Conservation (phyloP, 345 rosid species). For the Populus tremula region DNA sequence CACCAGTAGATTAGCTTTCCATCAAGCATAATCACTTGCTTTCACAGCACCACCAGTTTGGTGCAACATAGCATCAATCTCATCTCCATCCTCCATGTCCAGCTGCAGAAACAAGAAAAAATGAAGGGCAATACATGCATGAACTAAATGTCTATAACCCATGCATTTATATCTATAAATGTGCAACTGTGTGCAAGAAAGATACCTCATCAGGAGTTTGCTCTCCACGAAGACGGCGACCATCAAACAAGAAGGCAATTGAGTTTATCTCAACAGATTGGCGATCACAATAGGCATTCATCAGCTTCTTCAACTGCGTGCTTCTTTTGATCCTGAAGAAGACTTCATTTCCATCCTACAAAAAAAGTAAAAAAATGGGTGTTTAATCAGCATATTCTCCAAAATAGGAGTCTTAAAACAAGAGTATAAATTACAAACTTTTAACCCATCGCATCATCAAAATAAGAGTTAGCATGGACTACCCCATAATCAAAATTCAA, state of each 20-base stretch:
- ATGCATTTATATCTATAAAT: not conserved
- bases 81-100: constrained; percentile 93
- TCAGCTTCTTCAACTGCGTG: constrained; percentile 31
- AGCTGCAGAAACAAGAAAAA: constrained; percentile 37
- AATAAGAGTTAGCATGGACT: too few relatives aligned
- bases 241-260: constrained; percentile 34
- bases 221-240: constrained; percentile 29
- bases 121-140: not conserved
- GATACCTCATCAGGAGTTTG: constrained; percentile 34
- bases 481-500: too few relatives aligned
- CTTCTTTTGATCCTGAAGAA: constrained; percentile 36
- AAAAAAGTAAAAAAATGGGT: not conserved
- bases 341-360: constrained; percentile 34
- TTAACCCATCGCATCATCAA: too few relatives aligned
- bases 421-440: too few relatives aligned
- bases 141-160: not conserved
- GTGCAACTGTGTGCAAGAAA: not conserved
- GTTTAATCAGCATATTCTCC: not conserved
- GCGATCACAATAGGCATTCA: constrained; percentile 31
- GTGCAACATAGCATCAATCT: constrained; percentile 86
- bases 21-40: not conserved
- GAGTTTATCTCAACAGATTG: constrained; percentile 35
- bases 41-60: constrained; percentile 64
- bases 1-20: not conserved
- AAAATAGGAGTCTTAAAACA: too few relatives aligned